Conservation (phyloP, 345 rosid species). For the Litchi chinensis region DNA sequence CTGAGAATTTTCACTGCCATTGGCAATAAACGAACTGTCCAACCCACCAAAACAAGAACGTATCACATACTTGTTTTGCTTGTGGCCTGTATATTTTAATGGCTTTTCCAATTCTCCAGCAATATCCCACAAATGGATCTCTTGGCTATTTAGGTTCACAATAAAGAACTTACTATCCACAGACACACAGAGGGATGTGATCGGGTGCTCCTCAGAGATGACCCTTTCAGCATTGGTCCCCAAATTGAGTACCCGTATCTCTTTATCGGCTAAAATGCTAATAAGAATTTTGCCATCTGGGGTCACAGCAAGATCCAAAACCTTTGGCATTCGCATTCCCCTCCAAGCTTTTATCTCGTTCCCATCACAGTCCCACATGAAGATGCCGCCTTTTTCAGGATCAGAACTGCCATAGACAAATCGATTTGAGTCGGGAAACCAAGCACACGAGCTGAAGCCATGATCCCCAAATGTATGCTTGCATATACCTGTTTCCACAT, state of each 20-base stretch:
- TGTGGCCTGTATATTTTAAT: slow-evolving; percentile 65
- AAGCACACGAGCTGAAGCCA: slow-evolving; percentile 90
- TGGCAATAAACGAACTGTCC: slow-evolving; percentile 74
- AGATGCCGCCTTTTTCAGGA: slow-evolving; percentile 84
- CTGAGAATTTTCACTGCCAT: slow-evolving; percentile 86
- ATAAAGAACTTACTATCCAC: slow-evolving; percentile 67
- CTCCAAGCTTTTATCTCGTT: slow-evolving; percentile 86
- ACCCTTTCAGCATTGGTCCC: slow-evolving; percentile 60
- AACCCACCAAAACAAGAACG: slow-evolving; percentile 92
- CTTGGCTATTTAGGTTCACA: slow-evolving; percentile 82
- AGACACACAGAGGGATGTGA: slow-evolving; percentile 67
- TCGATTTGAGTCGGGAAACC: slow-evolving; percentile 92
- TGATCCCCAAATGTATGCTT: slow-evolving; percentile 82
- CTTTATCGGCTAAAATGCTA: slow-evolving; percentile 59
- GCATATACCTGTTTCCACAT: slow-evolving; percentile 86
- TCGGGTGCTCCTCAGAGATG: slow-evolving; percentile 66
- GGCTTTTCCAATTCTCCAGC: slow-evolving; percentile 68
- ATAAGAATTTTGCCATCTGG: slow-evolving; percentile 79
- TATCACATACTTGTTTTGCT: slow-evolving; percentile 75
- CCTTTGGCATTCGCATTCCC: slow-evolving; percentile 80
- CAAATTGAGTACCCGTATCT: slow-evolving; percentile 64
- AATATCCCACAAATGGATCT: slow-evolving; percentile 92
- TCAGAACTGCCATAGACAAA: slow-evolving; percentile 89
- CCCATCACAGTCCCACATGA: slow-evolving; percentile 86
- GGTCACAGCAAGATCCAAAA: slow-evolving; percentile 77